Evolutionary conservation across 2,329 filamentous ascomycete genomes (phyloP), one percentile per base, ranked within the genome.

Genomic region (Talaromyces piceae): DNA sequence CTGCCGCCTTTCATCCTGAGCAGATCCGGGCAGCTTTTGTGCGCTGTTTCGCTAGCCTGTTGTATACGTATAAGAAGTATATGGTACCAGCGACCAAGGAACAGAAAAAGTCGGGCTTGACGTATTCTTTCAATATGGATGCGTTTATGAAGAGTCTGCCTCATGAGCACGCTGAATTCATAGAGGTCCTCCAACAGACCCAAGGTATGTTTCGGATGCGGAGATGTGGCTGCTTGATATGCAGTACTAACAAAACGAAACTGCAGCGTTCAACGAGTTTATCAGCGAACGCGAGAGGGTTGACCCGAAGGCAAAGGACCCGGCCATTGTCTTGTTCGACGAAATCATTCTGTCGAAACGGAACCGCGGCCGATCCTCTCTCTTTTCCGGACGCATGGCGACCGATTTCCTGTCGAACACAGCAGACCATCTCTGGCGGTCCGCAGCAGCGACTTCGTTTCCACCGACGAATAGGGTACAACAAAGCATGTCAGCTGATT

Each of bases 11-110:
- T 70, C 77, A 81, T 54, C 75, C 82, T 6, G 82, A 85, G 56
- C 82, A 85, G 63, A 73, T 86, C 39, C 79, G 82, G 16, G 82
- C 83, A 13, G 83, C 82, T 0, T 86, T 86, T 61, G 82, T 84
- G 27, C 75, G 83, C 60, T 85, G 81, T 66, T 85, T 86, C 59
- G 82, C 83, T 27, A 84, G 81, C 59, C 69, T 86, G 52, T 75
- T 86, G 56, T 86, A 85, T 66, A 86, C 83, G 0, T 86, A 86
- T 62, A 79, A 83, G 51, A 79, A 80, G 58, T 84, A 77, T 61
- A 72, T 86, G 54, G 66, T 75, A 20, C 78, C 81, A 4, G 77
- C 83, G 13, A 76, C 70, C 8, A 76, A 78, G 22, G 80, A 83
- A 47, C 78, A 81, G 57, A 82, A 80, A 63, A 84, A 83, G 61